phyloP scores from a whole-genome alignment of 2,329 filamentous ascomycete species.

The Venturia oleaginea region DNA sequence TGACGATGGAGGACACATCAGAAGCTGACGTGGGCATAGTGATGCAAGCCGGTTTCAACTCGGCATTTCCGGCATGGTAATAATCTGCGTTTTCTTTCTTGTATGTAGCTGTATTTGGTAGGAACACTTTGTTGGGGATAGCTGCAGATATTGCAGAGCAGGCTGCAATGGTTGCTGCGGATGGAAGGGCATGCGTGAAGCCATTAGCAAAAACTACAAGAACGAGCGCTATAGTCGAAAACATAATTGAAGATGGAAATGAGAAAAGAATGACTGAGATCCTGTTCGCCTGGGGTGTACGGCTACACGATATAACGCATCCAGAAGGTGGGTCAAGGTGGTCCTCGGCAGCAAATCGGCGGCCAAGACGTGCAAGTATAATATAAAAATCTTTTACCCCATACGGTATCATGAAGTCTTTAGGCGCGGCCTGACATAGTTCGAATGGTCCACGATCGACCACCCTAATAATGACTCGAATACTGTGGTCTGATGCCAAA shows the following conservation, averaged over 20 bases:
- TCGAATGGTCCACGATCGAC: too few species aligned
- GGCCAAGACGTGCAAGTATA: too few species aligned
- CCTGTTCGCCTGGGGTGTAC: too few species aligned
- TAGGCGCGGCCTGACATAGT: too few species aligned
- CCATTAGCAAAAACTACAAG: background rate
- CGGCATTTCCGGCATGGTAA: slow-evolving; percentile 26
- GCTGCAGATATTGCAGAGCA: slow-evolving; percentile 7
- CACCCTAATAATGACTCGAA: too few species aligned
- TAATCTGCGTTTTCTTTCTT: slow-evolving; percentile 18
- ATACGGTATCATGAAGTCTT: too few species aligned
- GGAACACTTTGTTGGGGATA: background rate
- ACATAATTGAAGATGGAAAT: background rate
- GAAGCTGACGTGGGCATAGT: slow-evolving; percentile 26
- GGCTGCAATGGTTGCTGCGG: background rate
- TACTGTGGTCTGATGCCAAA: too few species aligned
- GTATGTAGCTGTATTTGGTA: background rate
- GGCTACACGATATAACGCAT: too few species aligned
- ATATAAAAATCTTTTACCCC: too few species aligned
- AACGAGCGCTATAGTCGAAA: background rate
- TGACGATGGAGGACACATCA: slow-evolving; percentile 27
- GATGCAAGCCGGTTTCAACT: slow-evolving; percentile 28
- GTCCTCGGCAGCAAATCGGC: too few species aligned
- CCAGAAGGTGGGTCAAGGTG: too few species aligned
- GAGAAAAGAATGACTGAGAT: too few species aligned
- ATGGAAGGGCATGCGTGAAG: background rate